Evolutionary conservation across 371 early-diverging fungal species (phyloP), one percentile per base, ranked within the genome.

Genomic region (Basidiobolus meristosporus): DNA sequence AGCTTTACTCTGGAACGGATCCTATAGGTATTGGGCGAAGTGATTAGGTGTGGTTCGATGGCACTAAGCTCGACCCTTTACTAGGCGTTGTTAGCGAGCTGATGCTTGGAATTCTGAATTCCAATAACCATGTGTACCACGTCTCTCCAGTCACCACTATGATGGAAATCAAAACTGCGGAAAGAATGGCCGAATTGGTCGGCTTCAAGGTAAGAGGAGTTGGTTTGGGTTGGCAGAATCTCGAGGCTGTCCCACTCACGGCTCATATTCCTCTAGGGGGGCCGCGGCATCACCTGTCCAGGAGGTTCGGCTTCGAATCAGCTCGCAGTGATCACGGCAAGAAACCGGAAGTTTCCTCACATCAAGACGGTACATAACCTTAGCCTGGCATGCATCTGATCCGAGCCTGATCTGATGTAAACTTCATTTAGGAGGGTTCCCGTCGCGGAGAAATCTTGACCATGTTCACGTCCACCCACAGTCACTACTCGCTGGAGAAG

Each of bases 401-500:
- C 5, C n/a, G 7, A 34, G 18, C 5, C 34, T 34, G n/a, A 7
- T 34, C 7, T 4, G 14, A 34, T 39, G 22, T 31, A 36, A 0
- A 26, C 17, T 34, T 10, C n/a, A 31, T 31, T 31, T 31, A 34
- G 15, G 34, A 50, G 21, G 50, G 51, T 2, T 41, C 45, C 31
- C 20, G 10, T 34, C 26, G 7, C n/a, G 40, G 23, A 1, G 35
- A 32, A 20, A 26, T 31, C 33, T 54, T 82, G 7, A 65, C 66
- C 17, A 62, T 82, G 15, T 85, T 85, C 52, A 80, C 85, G 0
- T 82, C 82, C 15, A 51, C 44, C 0, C 70, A 79, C 20, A 66
- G 78, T 21, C 90, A 89, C 43, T 89, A 84, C 48, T 77, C 78
- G 20, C 65, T 89, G 15, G 73, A 74, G 18, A 85, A 85, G 51